Percentiles rank a stretch among this genome's conserved stretches.
Conservation (phyloP, 1,139 yeast genomes). For the Sugiyamaella sp. region DNA sequence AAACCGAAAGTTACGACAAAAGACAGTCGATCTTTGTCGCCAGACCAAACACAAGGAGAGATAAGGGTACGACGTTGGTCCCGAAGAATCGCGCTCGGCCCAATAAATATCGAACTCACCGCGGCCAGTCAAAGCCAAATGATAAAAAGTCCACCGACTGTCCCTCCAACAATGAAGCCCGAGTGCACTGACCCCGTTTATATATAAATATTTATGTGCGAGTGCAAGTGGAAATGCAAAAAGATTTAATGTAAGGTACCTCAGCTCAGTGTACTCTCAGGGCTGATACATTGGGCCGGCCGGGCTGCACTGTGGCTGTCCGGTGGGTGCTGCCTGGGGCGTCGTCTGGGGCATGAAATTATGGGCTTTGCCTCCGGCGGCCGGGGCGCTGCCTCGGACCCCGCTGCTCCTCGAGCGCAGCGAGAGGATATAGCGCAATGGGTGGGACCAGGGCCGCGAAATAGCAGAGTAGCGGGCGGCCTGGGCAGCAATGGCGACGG, state of each 20-base stretch:
- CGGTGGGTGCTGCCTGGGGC: too few species aligned
- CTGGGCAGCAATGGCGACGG: too few species aligned
- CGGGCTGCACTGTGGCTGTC: not conserved
- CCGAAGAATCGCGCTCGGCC: too few species aligned
- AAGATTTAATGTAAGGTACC: not conserved
- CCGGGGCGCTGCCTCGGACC: too few species aligned
- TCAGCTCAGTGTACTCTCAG: not conserved
- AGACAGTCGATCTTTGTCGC: too few species aligned
- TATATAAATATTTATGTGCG: too few species aligned
- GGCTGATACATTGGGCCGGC: not conserved
- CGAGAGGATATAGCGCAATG: too few species aligned
- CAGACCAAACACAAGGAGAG: not conserved
- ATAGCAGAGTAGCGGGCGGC: not conserved
- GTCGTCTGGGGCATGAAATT: not conserved
- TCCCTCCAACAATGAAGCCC: not conserved
- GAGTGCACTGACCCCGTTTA: not conserved
- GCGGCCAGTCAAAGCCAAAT: not conserved
- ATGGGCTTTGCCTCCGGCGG: not conserved
- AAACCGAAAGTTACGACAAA: too few species aligned
- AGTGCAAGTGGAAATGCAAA: not conserved
- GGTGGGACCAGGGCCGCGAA: too few species aligned
- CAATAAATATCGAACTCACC: not conserved
- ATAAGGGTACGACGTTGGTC: not conserved
- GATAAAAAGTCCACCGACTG: not conserved
- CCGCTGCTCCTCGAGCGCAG: too few species aligned